phyloP scores from a whole-genome alignment of 257 asterid species.

The Ilex aquifolium region DNA sequence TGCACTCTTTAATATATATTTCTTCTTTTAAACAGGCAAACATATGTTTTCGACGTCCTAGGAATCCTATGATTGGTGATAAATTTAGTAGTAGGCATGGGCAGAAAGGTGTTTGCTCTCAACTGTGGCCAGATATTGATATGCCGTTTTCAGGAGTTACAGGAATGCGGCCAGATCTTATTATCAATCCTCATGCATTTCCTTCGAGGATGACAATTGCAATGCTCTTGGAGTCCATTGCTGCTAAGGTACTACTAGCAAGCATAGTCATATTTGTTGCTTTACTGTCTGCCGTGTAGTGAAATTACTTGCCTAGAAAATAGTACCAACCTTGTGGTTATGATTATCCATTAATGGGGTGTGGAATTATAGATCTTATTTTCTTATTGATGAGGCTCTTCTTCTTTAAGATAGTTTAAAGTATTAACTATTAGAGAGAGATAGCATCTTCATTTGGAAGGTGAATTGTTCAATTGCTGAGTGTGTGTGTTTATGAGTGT shows the following conservation, averaged over 20 bases:
- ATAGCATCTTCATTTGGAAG: no score
- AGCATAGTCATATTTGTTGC: conserved; percentile 8
- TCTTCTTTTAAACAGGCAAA: conserved; percentile 51
- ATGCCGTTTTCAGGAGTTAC: conserved; percentile 90
- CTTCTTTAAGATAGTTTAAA: no score
- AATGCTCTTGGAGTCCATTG: conserved; percentile 95
- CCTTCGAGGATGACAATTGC: conserved; percentile 98
- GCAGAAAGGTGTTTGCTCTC: conserved; percentile 99
- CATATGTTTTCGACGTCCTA: conserved; percentile 72
- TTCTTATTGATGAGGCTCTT: no score
- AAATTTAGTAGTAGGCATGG: conserved; percentile 99
- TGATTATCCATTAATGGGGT: no score
- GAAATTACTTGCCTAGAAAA: background rate
- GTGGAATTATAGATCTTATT: no score
- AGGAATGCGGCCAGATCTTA: conserved; percentile 98
- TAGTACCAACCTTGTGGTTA: background rate
- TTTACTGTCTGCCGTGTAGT: conserved; percentile 1
- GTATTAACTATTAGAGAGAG: no score
- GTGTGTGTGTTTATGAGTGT: no score
- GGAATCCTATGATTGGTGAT: conserved; percentile 94
- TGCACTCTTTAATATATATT: no score
- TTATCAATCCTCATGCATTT: conserved; percentile 96
- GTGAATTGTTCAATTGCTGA: no score
- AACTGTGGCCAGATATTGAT: conserved; percentile 87
- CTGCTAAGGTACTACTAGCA: conserved; percentile 76